Base-by-base conservation (phyloP, 345 rosid species). In the Geranium brycei region DNA sequence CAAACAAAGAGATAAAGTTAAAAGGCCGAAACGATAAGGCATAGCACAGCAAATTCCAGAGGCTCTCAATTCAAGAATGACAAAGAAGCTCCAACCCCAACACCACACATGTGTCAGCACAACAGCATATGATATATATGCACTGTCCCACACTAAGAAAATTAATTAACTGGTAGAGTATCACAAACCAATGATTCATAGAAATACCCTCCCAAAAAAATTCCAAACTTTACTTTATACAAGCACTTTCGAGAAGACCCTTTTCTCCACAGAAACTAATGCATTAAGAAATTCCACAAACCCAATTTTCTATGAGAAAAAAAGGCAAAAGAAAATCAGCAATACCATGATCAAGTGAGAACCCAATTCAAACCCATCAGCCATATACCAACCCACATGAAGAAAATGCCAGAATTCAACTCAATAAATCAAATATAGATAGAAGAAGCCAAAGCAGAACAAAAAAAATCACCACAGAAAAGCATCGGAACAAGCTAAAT, bases 41-140 rank as follows among this genome's bases (percentile, higher is more conserved):
- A 47, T 8, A 47, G 3, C 7, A 35, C 4, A 35, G 7, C 53
- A 47, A 47, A 47, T 47, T 47, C 53, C 53, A 47, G 11, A 47
- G 53, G 14, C 53, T 47, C 53, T 6, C 11, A 47, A 47, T 47
- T 47, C 3, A 4, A 51, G 62, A 60, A 16, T 19, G 31, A 23
- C 71, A 69, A 61, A 41, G 2, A 62, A 56, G 7, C 6, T 18
- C 10, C 41, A 35, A 17, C 16, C 18, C 19, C 61, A 57, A 0
- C 60, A 16, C 19, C 19, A 19, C n/a, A 61, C 63, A 68, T 58
- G 69, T 38, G 56, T 31, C 64, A 67, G 17, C 66, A 64, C 64
- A 67, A 19, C 66, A 64, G 19, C 19, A 32, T 30, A n/a, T 6
- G 18, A 70, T 35, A 59, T 17, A 6, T 38, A 38, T 57, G 40